Percentiles rank a stretch among this genome's conserved stretches.
Evolutionary conservation across 768 basidiomycete species (phyloP).

Genomic region (Phlebiopsis gigantea): DNA sequence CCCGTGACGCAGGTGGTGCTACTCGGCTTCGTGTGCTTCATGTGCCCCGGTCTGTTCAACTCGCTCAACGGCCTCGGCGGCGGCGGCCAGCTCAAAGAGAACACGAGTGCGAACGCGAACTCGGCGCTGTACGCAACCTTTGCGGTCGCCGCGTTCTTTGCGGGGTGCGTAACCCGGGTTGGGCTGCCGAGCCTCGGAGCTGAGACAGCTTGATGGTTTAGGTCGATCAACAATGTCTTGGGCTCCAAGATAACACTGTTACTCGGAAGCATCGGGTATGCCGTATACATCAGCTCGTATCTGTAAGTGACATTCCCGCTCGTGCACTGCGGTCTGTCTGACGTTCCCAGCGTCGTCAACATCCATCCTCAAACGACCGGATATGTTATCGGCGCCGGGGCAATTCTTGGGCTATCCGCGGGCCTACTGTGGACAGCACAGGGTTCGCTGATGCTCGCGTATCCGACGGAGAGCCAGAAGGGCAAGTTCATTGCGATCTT

Average conservation of each 20-base stretch:
- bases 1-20: slow-evolving; percentile 54
- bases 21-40: slow-evolving; percentile 64
- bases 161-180: slow-evolving; percentile 45
- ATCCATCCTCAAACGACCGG: slow-evolving; percentile 55
- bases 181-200: background rate
- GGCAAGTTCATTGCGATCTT: slow-evolving; percentile 74
- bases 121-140: slow-evolving; percentile 64
- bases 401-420: slow-evolving; percentile 68
- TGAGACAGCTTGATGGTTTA: slow-evolving; percentile 21
- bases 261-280: slow-evolving; percentile 71
- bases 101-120: slow-evolving; percentile 65
- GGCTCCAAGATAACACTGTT: slow-evolving; percentile 72
- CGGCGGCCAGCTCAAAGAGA: slow-evolving; percentile 66
- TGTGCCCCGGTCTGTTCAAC: slow-evolving; percentile 67
- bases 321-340: background rate
- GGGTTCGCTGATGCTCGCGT: slow-evolving; percentile 80
- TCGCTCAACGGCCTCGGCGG: slow-evolving; percentile 76
- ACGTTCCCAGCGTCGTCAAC: slow-evolving; percentile 49
- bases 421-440: slow-evolving; percentile 79
- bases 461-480: slow-evolving; percentile 76
- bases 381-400: slow-evolving; percentile 70
- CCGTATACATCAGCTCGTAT: slow-evolving; percentile 69
- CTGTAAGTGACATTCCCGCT: slow-evolving; percentile 40
- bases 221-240: slow-evolving; percentile 75
- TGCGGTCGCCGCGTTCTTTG: slow-evolving; percentile 57